phyloP scores from a whole-genome alignment of 106 monocot species.

The Acanthochlamys bracteata region DNA sequence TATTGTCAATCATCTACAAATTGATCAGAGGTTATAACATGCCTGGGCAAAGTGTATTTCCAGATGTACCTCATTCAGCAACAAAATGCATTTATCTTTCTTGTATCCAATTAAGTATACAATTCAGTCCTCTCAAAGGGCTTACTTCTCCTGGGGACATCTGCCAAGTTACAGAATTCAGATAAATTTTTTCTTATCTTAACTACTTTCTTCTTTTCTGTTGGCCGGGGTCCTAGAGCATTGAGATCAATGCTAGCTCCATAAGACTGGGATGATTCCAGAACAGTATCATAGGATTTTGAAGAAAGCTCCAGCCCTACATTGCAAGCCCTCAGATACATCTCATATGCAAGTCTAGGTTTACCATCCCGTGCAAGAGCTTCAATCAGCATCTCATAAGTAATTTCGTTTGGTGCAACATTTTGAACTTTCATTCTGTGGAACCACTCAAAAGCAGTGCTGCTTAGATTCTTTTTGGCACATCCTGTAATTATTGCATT shows the following conservation, averaged over 20 bases:
- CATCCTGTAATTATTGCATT: constrained; percentile 89
- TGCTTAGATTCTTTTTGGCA: constrained; percentile 37
- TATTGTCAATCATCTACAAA: no score
- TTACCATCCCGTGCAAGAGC: constrained; percentile 53
- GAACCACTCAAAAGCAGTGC: constrained; percentile 83
- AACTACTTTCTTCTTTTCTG: constrained; percentile 29
- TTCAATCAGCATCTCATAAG: constrained; percentile 79
- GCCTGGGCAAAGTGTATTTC: no score
- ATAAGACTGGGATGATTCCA: constrained; percentile 33
- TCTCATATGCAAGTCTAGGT: constrained; percentile 65
- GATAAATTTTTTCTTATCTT: constrained; percentile 30
- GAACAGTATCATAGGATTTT: constrained; percentile 57
- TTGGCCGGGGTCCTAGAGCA: constrained; percentile 47
- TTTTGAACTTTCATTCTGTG: constrained; percentile 64
- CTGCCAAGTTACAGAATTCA: constrained; percentile 33
- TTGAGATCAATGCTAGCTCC: constrained; percentile 30
- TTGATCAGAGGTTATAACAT: no score
- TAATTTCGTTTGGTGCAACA: constrained; percentile 67
- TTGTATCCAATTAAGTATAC: constrained; percentile 11
- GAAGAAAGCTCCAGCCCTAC: constrained; percentile 55
- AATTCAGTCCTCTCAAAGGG: constrained; percentile 36
- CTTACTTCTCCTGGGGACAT: constrained; percentile 35
- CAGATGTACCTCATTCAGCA: no score
- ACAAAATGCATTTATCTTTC: constrained; percentile 10
- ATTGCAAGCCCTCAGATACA: constrained; percentile 50